Conservation (phyloP, 2,329 filamentous ascomycete species). For the Pestalotiopsis sp. region DNA sequence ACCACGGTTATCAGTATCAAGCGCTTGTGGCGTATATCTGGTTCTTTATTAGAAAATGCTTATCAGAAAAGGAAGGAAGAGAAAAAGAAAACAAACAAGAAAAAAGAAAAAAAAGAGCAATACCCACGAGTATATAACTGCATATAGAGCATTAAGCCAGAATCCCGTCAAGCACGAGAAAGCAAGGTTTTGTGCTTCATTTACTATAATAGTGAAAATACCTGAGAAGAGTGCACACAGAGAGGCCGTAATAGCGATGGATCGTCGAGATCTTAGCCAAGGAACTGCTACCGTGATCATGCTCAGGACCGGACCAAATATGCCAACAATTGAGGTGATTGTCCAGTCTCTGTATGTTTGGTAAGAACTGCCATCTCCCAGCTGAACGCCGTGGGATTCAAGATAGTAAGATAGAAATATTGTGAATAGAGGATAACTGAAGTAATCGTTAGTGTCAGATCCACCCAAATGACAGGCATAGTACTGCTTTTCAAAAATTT, state of each 20-base stretch:
- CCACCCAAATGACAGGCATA: not conserved
- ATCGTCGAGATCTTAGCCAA: not conserved
- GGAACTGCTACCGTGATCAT: not conserved
- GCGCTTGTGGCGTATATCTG: not conserved
- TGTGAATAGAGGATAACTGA: not conserved
- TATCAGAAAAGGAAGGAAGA: no score
- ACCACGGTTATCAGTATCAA: not conserved
- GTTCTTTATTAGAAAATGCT: no score
- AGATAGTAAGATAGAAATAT: not conserved
- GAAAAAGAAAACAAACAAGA: not conserved
- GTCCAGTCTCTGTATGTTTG: not conserved
- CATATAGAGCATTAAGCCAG: not conserved
- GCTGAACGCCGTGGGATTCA: not conserved
- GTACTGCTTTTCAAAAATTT: not conserved
- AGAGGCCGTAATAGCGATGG: not conserved
- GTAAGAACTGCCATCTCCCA: not conserved
- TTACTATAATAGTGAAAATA: not conserved
- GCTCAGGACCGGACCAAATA: not conserved
- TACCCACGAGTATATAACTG: not conserved
- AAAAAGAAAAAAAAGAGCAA: no score
- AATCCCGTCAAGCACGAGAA: not conserved
- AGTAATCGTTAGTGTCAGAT: not conserved
- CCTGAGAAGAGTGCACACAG: not conserved
- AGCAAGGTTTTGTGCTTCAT: not conserved
- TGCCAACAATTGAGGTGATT: not conserved